Conservation (phyloP, 805 yeast genomes). For the Lipomyces yamanashiensis region DNA sequence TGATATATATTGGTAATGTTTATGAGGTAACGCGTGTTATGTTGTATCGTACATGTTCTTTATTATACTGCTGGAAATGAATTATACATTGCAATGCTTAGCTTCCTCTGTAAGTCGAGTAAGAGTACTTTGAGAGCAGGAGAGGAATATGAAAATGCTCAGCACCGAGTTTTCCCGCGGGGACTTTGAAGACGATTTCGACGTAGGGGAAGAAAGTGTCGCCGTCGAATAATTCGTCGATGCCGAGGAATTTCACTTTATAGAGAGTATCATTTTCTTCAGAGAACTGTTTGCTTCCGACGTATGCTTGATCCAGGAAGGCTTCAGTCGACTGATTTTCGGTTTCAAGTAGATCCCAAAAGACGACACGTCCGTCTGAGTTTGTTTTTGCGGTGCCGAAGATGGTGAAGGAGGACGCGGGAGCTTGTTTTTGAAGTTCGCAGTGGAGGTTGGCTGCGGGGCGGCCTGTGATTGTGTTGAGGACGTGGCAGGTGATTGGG, state of each 20-base stretch:
- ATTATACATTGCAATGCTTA: constrained; percentile 39
- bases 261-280: constrained; percentile 41
- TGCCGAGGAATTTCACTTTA: constrained; percentile 70
- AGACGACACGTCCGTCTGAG: constrained; percentile 75
- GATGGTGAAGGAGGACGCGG: constrained; percentile 43
- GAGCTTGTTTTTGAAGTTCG: constrained; percentile 45
- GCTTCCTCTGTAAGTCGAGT: constrained; percentile 89
- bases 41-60: too few species aligned
- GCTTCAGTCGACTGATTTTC: constrained; percentile 7
- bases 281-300: constrained; percentile 11
- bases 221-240: constrained; percentile 65
- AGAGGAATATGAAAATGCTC: constrained; percentile 90
- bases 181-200: constrained; percentile 74
- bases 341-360: constrained; percentile 54
- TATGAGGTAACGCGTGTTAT: too few species aligned
- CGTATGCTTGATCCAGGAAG: constrained; percentile 49
- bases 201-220: constrained; percentile 85
- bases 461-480: constrained; percentile 80
- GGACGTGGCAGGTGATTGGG: constrained; percentile 86
- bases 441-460: constrained; percentile 84
- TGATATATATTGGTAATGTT: background rate
- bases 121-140: constrained; percentile 80
- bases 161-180: constrained; percentile 54
- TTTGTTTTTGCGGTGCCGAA: constrained; percentile 76
- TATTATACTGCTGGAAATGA: background rate